These are phyloP conservation scores for Pseudogymnoascus sp. DNA, from an alignment of 2,329 filamentous ascomycete genomes.

Conservation along the genomic window DNA sequence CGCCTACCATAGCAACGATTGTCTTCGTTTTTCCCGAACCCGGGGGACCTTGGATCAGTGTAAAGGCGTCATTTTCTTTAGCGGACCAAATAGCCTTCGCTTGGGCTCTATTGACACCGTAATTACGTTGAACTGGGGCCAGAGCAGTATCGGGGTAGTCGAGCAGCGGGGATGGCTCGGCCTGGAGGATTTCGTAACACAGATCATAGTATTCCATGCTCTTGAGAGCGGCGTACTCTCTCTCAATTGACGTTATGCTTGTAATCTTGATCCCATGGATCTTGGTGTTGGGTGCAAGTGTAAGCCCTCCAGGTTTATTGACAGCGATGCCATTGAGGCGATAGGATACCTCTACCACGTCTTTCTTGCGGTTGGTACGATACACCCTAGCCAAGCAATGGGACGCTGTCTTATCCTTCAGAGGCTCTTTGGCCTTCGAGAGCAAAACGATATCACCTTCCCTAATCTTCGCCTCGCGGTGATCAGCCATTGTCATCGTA, in stretches of 20 bases:
- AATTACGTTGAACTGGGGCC: conserved; percentile 61
- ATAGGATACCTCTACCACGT: conserved; percentile 75
- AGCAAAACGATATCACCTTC: conserved; percentile 88
- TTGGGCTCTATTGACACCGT: conserved; percentile 80
- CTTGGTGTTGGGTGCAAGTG: conserved; percentile 59
- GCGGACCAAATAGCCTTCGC: conserved; percentile 87
- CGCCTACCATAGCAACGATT: conserved; percentile 91
- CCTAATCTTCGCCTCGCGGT: conserved; percentile 61
- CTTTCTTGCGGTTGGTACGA: conserved; percentile 71
- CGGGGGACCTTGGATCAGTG: conserved; percentile 87
- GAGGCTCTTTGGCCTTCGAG: conserved; percentile 63
- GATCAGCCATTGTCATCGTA: conserved; percentile 61
- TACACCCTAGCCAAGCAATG: conserved; percentile 84
- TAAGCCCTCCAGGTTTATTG: conserved; percentile 49
- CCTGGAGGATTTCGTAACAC: conserved; percentile 82
- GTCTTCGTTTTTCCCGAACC: conserved; percentile 98
- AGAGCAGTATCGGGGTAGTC: conserved; percentile 70
- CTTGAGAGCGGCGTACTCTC: conserved; percentile 87
- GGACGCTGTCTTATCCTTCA: conserved; percentile 54
- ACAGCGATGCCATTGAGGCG: conserved; percentile 56
- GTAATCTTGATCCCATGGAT: conserved; percentile 76
- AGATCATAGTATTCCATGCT: conserved; percentile 93
- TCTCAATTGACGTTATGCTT: conserved; percentile 88
- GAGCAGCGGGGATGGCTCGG: conserved; percentile 81
- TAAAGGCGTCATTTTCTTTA: conserved; percentile 93